Evolutionary conservation across 2,329 filamentous ascomycete species (phyloP).

Genomic region (Stemphylium beticola): DNA sequence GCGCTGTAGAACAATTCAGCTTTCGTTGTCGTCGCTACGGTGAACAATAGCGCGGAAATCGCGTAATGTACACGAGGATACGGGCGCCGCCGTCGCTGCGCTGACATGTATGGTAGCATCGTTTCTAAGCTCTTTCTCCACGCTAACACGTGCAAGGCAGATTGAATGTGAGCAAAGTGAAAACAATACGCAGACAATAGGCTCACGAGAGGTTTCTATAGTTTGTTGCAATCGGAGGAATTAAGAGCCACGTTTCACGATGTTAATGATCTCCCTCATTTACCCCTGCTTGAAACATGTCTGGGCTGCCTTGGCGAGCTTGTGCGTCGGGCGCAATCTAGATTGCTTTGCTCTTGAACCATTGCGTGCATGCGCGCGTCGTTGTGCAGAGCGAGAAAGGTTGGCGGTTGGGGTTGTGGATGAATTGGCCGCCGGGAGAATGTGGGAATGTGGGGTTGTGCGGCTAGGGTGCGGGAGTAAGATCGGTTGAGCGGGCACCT

Average conservation of each 20-base stretch:
- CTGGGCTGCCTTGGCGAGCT: constrained; percentile 14
- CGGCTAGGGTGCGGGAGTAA: neutral
- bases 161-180: neutral
- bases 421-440: constrained; percentile 15
- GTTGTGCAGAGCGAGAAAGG: neutral
- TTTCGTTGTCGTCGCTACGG: constrained; percentile 6
- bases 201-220: too few species aligned
- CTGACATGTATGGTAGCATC: constrained; percentile 1
- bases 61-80: neutral
- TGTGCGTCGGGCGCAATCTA: constrained; percentile 4
- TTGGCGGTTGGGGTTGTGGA: constrained; percentile 4
- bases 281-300: constrained; percentile 21
- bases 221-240: too few species aligned
- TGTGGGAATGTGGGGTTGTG: constrained; percentile 9
- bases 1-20: constrained; percentile 27
- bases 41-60: constrained; percentile 5
- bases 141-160: neutral
- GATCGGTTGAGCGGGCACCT: constrained; percentile 7
- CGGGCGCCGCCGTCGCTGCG: constrained; percentile 4
- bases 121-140: neutral
- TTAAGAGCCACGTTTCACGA: constrained; percentile 28
- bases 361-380: neutral
- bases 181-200: neutral
- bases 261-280: constrained; percentile 8
- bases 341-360: neutral